Base-by-base conservation (phyloP, 495 filamentous ascomycete species). In the Podospora comata region DNA sequence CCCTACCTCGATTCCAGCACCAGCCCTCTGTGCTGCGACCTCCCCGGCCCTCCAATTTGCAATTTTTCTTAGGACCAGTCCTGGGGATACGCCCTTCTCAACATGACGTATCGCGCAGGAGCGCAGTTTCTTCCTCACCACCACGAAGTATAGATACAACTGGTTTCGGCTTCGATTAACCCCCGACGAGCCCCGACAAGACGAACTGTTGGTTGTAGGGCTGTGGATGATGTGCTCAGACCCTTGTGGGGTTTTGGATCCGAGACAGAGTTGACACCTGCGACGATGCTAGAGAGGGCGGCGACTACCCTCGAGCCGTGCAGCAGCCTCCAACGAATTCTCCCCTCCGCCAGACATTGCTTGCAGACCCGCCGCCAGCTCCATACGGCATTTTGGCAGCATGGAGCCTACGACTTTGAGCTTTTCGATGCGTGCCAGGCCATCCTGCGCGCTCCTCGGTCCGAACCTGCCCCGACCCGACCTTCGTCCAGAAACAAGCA, bases 221-320 rank as follows among this genome's bases (percentile, higher is more conserved):
- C 26, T n/a, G 39, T 55, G 39, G 65, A 67, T 28, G 61, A 70
- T 70, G 69, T 63, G 7, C 16, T 62, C 26, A 27, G 44, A 54
- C 54, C 28, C n/a, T 44, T 15, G 18, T 28, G 5, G 7, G 5
- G n/a, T 39, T 65, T 48, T 69, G 55, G 26, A 63, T 55, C 56
- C 44, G 62, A 30, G 62, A 67, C 60, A 28, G 65, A 56, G 56
- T 62, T n/a, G 6, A 23, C 27, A 20, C 62, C 57, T 34, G 62
- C 66, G 74, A 74, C 83, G 75, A 96, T 96, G 92, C 89, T 94
- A 79, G 91, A 96, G 89, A 90, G 89, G 78, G 90, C 89, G 65
- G 87, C 87, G 67, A 85, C 86, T 82, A 90, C 87, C 82, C 85
- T 93, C 79, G 87, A 93, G 85, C 87, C 86, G 82, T 91, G 89